Percentiles rank a stretch among this genome's conserved stretches.
Conservation (phyloP, 2,329 filamentous ascomycete genomes). For the Domatiomyces globalis region DNA sequence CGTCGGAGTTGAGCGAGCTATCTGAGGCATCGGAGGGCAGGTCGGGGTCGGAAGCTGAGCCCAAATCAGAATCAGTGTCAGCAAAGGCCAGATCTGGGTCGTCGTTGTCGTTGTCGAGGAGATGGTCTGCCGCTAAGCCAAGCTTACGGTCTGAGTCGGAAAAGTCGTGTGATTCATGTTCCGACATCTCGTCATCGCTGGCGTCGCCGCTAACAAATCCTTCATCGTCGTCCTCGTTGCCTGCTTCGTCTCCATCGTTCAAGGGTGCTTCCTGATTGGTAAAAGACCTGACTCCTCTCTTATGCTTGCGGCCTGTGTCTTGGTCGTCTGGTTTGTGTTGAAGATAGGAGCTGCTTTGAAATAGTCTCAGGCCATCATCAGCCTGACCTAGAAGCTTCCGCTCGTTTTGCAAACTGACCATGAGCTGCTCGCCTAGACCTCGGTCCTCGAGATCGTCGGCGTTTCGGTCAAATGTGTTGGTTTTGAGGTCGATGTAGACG, state of each 20-base stretch:
- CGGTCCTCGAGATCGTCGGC: conserved; percentile 51
- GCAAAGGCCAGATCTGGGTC: conserved; percentile 76
- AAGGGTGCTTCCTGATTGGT: conserved; percentile 33
- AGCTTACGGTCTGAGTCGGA: conserved; percentile 31
- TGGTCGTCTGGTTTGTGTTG: conserved; percentile 41
- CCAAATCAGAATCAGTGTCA: conserved; percentile 91
- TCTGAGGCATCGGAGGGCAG: conserved; percentile 39
- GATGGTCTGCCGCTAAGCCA: conserved; percentile 29
- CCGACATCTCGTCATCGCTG: conserved; percentile 36
- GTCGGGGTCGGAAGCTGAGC: conserved; percentile 51
- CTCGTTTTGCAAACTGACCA: conserved; percentile 75
- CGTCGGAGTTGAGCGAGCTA: conserved; percentile 37
- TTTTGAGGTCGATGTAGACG: conserved; percentile 70
- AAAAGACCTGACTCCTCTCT: conserved; percentile 36
- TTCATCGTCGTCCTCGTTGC: conserved; percentile 43
- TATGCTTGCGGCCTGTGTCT: conserved; percentile 43
- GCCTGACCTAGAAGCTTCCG: conserved; percentile 68
- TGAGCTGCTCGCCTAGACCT: conserved; percentile 89
- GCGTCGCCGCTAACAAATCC: conserved; percentile 40
- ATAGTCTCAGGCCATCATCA: conserved; percentile 70
- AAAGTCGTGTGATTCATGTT: conserved; percentile 25
- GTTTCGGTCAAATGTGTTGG: conserved; percentile 55
- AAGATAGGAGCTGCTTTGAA: conserved; percentile 53
- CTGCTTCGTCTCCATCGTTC: conserved; percentile 39
- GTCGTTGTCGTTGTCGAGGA: conserved; percentile 40